Conservation (phyloP, 1,139 yeast species). For the Yamadazyma mexicana region DNA sequence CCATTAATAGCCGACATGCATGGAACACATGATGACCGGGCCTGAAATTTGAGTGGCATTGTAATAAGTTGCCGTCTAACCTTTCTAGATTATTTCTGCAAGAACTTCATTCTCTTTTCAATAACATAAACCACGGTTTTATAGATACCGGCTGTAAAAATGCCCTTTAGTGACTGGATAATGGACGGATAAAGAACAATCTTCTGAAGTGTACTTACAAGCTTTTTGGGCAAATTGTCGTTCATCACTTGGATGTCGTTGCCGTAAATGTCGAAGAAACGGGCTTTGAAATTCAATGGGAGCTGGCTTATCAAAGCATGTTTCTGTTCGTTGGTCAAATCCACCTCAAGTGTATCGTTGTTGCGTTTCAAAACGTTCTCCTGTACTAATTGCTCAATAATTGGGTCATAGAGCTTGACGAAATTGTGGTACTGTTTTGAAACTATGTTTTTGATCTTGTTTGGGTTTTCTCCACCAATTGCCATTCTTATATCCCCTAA, state of each 20-base stretch:
- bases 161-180: conserved; percentile 77
- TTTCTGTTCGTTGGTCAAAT: conserved; percentile 6
- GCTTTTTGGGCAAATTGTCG: conserved; percentile 14
- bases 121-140: conserved; percentile 75
- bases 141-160: conserved; percentile 79
- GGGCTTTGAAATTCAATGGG: conserved; percentile 50
- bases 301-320: conserved; percentile 35
- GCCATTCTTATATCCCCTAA: conserved; percentile 88
- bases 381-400: conserved; percentile 20
- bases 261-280: conserved; percentile 2
- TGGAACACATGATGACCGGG: too few relatives aligned
- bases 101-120: conserved; percentile 56
- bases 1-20: too few relatives aligned
- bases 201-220: conserved; percentile 48
- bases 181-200: conserved; percentile 72
- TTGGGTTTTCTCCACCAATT: conserved; percentile 89
- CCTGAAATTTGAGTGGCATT: too few relatives aligned
- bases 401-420: conserved; percentile 68
- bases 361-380: conserved; percentile 24
- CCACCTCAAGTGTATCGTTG: conserved; percentile 14
- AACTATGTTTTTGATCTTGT: conserved; percentile 84
- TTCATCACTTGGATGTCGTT: not conserved
- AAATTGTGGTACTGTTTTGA: conserved; percentile 70
- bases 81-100: conserved; percentile 1
- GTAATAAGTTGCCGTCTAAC: too few relatives aligned